These are phyloP conservation scores for Chlamydomonas sphaeroides DNA, from an alignment of 139 green algal species.

Conservation along the genomic window DNA sequence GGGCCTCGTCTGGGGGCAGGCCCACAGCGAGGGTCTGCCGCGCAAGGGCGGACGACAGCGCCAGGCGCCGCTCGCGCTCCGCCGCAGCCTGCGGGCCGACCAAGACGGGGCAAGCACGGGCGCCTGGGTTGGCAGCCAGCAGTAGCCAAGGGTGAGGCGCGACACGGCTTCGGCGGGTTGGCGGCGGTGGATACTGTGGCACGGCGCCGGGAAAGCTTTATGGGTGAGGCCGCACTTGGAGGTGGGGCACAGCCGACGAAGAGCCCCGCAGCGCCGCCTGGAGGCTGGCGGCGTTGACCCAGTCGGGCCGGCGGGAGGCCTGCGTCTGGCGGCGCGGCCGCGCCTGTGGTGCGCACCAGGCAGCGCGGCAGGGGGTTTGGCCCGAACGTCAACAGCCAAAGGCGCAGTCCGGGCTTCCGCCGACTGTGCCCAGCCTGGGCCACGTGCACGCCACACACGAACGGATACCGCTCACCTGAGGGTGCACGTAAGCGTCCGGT, in stretches of 20 bases:
- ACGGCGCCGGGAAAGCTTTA: too few relatives aligned
- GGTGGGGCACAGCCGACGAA: constrained; percentile 20
- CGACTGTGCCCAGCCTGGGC: too few relatives aligned
- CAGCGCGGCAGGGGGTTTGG: too few relatives aligned
- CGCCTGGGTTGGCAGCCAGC: too few relatives aligned
- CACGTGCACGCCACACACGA: too few relatives aligned
- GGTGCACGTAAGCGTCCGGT: constrained; percentile 21
- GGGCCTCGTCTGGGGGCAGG: constrained; percentile 4
- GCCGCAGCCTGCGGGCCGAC: constrained; percentile 28
- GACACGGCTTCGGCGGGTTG: too few relatives aligned
- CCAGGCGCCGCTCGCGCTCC: constrained; percentile 39
- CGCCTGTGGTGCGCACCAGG: not conserved
- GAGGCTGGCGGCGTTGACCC: constrained; percentile 40
- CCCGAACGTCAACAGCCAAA: too few relatives aligned
- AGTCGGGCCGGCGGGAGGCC: constrained; percentile 18
- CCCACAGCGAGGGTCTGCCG: constrained; percentile 39
- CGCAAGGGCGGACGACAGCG: constrained; percentile 36
- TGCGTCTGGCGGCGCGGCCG: not conserved
- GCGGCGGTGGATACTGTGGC: too few relatives aligned
- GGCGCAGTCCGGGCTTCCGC: too few relatives aligned
- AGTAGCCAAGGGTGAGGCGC: too few relatives aligned
- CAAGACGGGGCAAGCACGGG: too few relatives aligned
- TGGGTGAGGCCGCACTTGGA: constrained; percentile 34
- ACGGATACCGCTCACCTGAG: constrained; percentile 2
- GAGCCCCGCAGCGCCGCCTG: constrained; percentile 22